Percentiles rank a stretch among this genome's conserved stretches.
These are phyloP conservation scores for Chlorella sp. DNA, from an alignment of 139 green algal genomes.

Conservation along the genomic window DNA sequence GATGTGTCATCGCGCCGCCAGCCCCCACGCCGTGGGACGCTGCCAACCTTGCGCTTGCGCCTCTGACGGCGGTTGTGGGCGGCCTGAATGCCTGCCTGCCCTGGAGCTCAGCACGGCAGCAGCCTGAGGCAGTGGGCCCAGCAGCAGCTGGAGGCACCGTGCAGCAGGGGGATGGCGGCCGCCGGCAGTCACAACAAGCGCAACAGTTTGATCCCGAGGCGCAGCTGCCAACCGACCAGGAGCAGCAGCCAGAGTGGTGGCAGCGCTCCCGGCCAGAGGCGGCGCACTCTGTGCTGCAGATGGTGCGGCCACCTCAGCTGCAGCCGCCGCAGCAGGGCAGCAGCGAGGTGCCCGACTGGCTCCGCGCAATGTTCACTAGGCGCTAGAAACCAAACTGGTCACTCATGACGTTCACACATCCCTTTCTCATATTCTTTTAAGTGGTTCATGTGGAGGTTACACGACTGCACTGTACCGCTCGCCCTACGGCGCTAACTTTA, in stretches of 20 bases:
- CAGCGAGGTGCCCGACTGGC: not conserved
- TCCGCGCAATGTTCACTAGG: not conserved
- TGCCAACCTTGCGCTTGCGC: not conserved
- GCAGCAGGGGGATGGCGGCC: not conserved
- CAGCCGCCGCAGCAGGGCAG: not conserved
- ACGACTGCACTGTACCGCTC: no score
- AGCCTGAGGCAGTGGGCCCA: not conserved
- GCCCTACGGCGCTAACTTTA: no score
- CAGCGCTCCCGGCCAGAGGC: no score
- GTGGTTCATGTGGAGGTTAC: no score
- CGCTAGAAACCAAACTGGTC: no score
- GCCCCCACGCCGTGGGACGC: conserved; percentile 1
- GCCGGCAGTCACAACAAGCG: not conserved
- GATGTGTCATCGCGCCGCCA: not conserved
- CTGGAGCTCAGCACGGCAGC: not conserved
- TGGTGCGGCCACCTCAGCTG: not conserved
- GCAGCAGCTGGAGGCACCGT: not conserved
- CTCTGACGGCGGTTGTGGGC: not conserved
- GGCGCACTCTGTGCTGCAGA: no score
- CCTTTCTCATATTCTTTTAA: not conserved
- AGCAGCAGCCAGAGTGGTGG: no score
- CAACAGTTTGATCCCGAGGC: no score
- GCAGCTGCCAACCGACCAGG: no score
- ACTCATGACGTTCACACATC: not conserved
- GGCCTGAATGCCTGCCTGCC: conserved; percentile 16